These are phyloP conservation scores for Diaporthe sp. DNA, from an alignment of 2,329 filamentous ascomycete species.

Conservation along the genomic window DNA sequence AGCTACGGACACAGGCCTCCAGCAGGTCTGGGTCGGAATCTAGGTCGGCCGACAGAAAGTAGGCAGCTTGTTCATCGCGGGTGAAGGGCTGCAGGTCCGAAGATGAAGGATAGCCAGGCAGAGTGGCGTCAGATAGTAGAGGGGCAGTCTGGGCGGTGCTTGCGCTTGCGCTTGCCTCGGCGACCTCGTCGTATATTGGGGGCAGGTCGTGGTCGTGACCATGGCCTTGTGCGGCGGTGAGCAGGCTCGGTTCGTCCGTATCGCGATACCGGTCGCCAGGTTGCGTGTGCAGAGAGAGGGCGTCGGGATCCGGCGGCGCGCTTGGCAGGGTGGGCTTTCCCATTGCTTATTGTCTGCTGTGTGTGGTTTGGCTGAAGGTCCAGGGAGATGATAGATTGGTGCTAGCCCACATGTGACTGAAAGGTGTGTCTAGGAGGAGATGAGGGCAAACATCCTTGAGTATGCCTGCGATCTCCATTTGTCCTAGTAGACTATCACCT, in stretches of 20 bases:
- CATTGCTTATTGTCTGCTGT: conserved; percentile 36
- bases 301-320: conserved; percentile 38
- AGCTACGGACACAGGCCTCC: conserved; percentile 54
- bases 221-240: background rate
- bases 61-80: conserved; percentile 23
- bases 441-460: too few species aligned
- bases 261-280: conserved; percentile 47
- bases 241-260: conserved; percentile 48
- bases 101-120: background rate
- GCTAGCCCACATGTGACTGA: background rate
- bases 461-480: background rate
- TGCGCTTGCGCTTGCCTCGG: conserved; percentile 33
- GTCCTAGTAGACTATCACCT: background rate
- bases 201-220: conserved; percentile 54
- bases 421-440: background rate
- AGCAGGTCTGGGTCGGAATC: conserved; percentile 57
- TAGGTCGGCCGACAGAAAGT: conserved; percentile 56
- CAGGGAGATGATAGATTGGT: background rate
- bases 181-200: conserved; percentile 56
- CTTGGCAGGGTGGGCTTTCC: conserved; percentile 38
- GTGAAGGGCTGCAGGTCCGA: conserved; percentile 36
- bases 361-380: background rate
- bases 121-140: conserved; percentile 36
- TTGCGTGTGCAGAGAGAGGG: conserved; percentile 44
- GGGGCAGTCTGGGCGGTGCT: conserved; percentile 39